A percentile compares a stretch with the other conserved stretches of the same genome.
Evolutionary conservation across 306 rosid species (phyloP).

Genomic region (Acmispon strigosus): DNA sequence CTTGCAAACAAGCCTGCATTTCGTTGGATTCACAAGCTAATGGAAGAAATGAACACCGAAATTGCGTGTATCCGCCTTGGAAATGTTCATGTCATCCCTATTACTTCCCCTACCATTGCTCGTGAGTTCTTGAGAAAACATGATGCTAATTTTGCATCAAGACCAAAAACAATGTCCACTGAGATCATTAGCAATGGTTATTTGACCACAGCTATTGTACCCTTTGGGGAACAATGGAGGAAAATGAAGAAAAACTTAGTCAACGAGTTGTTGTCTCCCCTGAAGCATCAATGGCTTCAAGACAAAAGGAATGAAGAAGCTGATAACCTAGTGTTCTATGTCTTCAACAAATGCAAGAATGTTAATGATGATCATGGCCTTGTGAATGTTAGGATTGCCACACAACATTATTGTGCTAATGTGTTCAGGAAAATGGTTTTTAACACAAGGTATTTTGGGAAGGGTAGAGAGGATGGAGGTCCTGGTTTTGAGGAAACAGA

Average conservation of each 20-base stretch:
- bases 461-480: slow-evolving; percentile 28
- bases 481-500: slow-evolving; percentile 35
- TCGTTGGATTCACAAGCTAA: slow-evolving; percentile 22
- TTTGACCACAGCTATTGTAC: background rate
- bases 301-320: slow-evolving; percentile 29
- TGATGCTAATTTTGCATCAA: slow-evolving; percentile 25
- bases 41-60: slow-evolving; percentile 24
- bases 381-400: slow-evolving; percentile 12
- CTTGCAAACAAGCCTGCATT: background rate
- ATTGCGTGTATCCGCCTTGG: slow-evolving; percentile 33
- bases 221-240: slow-evolving; percentile 21
- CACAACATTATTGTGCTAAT: slow-evolving; percentile 30
- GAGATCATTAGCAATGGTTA: background rate
- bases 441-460: slow-evolving; percentile 28
- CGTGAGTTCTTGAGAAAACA: slow-evolving; percentile 26
- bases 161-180: slow-evolving; percentile 15
- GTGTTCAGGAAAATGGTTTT: slow-evolving; percentile 23
- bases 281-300: background rate
- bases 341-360: background rate
- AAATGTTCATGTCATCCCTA: slow-evolving; percentile 17
- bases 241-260: slow-evolving; percentile 9
- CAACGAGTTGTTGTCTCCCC: background rate
- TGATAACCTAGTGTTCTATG: slow-evolving; percentile 17
- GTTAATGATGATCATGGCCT: background rate
- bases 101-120: slow-evolving; percentile 19